Conservation (phyloP, 495 filamentous ascomycete species). For the Cercophora scortea region DNA sequence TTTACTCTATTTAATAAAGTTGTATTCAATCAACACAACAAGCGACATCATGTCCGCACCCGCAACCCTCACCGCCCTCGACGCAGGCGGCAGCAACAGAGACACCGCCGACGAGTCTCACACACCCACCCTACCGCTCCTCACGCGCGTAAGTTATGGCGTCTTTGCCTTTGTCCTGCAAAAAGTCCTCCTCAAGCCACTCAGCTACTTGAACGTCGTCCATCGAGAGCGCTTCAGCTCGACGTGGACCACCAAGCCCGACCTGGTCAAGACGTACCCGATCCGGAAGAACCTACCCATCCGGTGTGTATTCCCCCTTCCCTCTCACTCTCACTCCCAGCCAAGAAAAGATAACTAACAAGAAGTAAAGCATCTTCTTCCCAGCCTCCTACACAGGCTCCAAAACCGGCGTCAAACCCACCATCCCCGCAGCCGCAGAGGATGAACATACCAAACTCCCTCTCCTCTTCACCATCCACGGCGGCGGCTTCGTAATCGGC, state of each 20-base stretch:
- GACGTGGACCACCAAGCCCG: slow-evolving; percentile 2
- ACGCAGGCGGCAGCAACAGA: neutral
- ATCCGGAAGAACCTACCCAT: slow-evolving; percentile 5
- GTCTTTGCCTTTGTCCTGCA: slow-evolving; percentile 9
- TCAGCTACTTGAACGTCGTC: neutral
- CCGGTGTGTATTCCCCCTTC: slow-evolving; percentile 5
- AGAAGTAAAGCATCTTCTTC: slow-evolving; percentile 21
- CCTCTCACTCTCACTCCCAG: neutral
- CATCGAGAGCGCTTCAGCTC: slow-evolving; percentile 2
- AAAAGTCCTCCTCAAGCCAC: slow-evolving; percentile 5
- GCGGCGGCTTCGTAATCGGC: slow-evolving; percentile 34
- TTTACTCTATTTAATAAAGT: too few species aligned
- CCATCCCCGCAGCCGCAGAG: too few species aligned
- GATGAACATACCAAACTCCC: slow-evolving; percentile 11
- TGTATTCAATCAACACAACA: too few species aligned
- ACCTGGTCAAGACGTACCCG: slow-evolving; percentile 14
- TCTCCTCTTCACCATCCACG: slow-evolving; percentile 30
- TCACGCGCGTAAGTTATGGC: slow-evolving; percentile 5
- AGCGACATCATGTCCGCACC: neutral
- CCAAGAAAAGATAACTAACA: neutral
- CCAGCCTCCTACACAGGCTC: slow-evolving; percentile 17
- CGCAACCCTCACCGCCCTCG: neutral
- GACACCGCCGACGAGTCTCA: neutral
- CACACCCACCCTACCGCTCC: neutral
- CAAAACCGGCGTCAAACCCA: neutral